Evolutionary conservation across 2,329 filamentous ascomycete genomes (phyloP).

Genomic region (Penicillium oxalicum): DNA sequence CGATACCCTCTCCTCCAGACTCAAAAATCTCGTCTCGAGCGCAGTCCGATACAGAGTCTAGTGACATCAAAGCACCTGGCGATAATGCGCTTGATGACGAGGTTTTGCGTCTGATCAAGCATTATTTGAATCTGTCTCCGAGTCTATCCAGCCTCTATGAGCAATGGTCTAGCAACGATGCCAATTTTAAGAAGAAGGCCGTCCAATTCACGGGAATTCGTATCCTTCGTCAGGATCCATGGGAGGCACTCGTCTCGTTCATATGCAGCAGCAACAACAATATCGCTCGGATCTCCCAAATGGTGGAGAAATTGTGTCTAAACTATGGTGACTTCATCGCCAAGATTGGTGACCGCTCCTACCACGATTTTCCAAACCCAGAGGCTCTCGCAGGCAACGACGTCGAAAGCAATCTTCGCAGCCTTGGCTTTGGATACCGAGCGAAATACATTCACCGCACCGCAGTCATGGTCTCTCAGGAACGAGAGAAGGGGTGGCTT

Average conservation of each 20-base stretch:
- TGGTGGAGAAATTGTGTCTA: constrained; percentile 87
- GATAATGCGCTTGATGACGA: constrained; percentile 51
- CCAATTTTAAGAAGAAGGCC: constrained; percentile 84
- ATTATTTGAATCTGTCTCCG: constrained; percentile 83
- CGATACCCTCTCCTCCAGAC: constrained; percentile 25
- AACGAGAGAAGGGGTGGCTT: constrained; percentile 69
- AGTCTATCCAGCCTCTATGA: constrained; percentile 71
- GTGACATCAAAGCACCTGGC: constrained; percentile 21
- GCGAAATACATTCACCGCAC: constrained; percentile 90
- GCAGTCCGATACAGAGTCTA: constrained; percentile 6
- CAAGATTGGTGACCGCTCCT: constrained; percentile 61
- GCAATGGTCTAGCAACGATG: constrained; percentile 78
- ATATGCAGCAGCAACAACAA: constrained; percentile 99
- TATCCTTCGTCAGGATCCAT: constrained; percentile 89
- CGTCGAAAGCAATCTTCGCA: constrained; percentile 75
- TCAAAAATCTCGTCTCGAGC: constrained; percentile 34
- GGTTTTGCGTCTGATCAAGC: constrained; percentile 65
- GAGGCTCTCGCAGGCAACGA: constrained; percentile 62
- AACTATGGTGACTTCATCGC: constrained; percentile 77
- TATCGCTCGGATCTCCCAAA: constrained; percentile 87
- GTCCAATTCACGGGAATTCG: constrained; percentile 84
- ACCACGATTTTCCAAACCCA: constrained; percentile 82
- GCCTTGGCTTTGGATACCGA: constrained; percentile 87
- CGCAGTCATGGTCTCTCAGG: constrained; percentile 63
- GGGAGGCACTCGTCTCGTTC: constrained; percentile 89